Conservation (phyloP, 2,329 filamentous ascomycete genomes). For the Sporothrix pseudoabietina region DNA sequence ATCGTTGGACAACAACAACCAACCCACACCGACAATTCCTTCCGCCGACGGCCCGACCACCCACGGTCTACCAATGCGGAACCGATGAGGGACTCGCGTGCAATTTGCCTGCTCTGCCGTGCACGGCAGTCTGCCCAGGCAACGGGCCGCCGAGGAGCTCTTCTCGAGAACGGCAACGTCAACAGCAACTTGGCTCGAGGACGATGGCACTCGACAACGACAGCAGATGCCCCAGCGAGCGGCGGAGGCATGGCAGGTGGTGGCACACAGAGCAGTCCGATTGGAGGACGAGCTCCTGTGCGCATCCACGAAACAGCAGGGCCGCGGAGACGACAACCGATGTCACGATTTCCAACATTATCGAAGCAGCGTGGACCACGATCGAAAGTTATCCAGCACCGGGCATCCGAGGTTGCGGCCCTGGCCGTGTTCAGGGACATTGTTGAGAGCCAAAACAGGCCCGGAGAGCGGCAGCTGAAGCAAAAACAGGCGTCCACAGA, state of each 20-base stretch:
- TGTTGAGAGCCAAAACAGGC: conserved; percentile 29
- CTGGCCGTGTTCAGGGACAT: conserved; percentile 36
- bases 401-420: conserved; percentile 27
- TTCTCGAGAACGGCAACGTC: neutral
- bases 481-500: neutral
- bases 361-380: neutral
- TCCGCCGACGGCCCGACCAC: neutral
- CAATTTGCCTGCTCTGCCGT: conserved; percentile 35
- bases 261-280: neutral
- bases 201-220: conserved; percentile 27
- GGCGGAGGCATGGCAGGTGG: too few relatives aligned
- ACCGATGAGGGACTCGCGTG: conserved; percentile 34
- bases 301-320: neutral
- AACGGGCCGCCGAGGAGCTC: conserved; percentile 7
- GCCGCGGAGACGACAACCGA: neutral
- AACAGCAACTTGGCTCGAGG: neutral
- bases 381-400: neutral
- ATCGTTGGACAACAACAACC: neutral
- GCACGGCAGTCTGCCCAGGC: conserved; percentile 24
- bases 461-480: neutral
- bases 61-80: neutral
- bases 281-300: too few relatives aligned
- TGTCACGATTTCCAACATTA: neutral
- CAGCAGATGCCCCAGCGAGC: neutral
- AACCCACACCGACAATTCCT: neutral